Percentiles rank a stretch among this genome's conserved stretches.
These are phyloP conservation scores for Blastocystis sp. DNA, from an alignment of 352 stramenopile genomes.

Conservation along the genomic window DNA sequence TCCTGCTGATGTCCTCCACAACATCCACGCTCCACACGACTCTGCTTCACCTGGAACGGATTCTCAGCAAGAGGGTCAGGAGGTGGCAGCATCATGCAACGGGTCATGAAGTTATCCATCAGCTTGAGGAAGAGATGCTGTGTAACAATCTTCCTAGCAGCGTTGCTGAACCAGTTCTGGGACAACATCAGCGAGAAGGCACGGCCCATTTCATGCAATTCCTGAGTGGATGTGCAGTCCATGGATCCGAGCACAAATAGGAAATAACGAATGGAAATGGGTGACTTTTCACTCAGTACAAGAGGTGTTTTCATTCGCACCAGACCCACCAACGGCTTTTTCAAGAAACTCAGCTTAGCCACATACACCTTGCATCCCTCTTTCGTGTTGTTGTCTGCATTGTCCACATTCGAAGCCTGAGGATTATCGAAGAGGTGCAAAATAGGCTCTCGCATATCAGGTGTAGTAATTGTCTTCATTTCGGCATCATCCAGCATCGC, in stretches of 20 bases:
- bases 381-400: not conserved
- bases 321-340: constrained; percentile 4
- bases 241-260: constrained; percentile 41
- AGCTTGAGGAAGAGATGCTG: constrained; percentile 31
- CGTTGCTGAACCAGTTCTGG: constrained; percentile 56
- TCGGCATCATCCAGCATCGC: constrained; percentile 29
- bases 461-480: constrained; percentile 1
- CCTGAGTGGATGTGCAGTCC: constrained; percentile 14
- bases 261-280: constrained; percentile 35
- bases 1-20: not conserved
- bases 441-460: not conserved
- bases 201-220: constrained; percentile 56
- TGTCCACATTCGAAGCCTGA: not conserved
- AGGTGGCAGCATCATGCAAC: constrained; percentile 58
- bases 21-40: not conserved
- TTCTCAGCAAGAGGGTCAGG: constrained; percentile 27
- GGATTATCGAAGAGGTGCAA: not conserved
- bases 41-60: not conserved
- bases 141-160: constrained; percentile 42
- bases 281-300: not conserved
- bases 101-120: constrained; percentile 59
- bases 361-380: constrained; percentile 57
- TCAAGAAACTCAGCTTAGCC: not conserved
- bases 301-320: not conserved
- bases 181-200: constrained; percentile 59